Percentiles rank a stretch among this genome's conserved stretches.
These are phyloP conservation scores for Malassezia dermatis DNA, from an alignment of 1,284 basidiomycete genomes.

Conservation along the genomic window DNA sequence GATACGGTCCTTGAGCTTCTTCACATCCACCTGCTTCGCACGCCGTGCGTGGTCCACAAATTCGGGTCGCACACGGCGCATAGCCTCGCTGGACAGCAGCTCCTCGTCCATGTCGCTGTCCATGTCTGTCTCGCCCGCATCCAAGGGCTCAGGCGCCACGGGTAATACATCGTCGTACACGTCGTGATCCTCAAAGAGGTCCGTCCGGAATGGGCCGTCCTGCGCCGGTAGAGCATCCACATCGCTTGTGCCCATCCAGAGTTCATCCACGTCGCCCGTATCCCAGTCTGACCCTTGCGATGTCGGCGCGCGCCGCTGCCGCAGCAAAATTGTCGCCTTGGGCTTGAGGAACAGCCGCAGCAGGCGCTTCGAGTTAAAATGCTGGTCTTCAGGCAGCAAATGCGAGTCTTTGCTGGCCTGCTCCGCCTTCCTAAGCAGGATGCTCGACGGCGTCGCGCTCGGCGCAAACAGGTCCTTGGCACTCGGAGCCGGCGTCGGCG, in stretches of 20 bases:
- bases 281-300: conserved; percentile 54
- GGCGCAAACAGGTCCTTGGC: conserved; percentile 67
- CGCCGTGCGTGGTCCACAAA: conserved; percentile 88
- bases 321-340: conserved; percentile 35
- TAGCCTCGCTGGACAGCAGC: conserved; percentile 70
- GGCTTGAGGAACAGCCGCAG: conserved; percentile 86
- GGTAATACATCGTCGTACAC: conserved; percentile 53
- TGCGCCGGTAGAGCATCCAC: neutral
- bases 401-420: conserved; percentile 55
- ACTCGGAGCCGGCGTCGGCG: conserved; percentile 55
- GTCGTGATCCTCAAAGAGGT: conserved; percentile 87
- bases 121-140: conserved; percentile 31
- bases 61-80: conserved; percentile 67
- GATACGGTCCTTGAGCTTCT: conserved; percentile 93
- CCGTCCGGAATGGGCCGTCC: conserved; percentile 62
- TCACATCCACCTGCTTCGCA: conserved; percentile 91
- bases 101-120: conserved; percentile 60
- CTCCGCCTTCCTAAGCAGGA: conserved; percentile 49
- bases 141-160: conserved; percentile 9
- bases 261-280: conserved; percentile 49
- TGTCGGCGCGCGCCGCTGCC: conserved; percentile 57
- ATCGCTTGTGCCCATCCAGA: conserved; percentile 51
- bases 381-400: conserved; percentile 88
- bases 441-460: conserved; percentile 37
- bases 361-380: conserved; percentile 80